phyloP scores from a whole-genome alignment of 108 stramenopile species.

The Pseudonitzschia multistriata region DNA sequence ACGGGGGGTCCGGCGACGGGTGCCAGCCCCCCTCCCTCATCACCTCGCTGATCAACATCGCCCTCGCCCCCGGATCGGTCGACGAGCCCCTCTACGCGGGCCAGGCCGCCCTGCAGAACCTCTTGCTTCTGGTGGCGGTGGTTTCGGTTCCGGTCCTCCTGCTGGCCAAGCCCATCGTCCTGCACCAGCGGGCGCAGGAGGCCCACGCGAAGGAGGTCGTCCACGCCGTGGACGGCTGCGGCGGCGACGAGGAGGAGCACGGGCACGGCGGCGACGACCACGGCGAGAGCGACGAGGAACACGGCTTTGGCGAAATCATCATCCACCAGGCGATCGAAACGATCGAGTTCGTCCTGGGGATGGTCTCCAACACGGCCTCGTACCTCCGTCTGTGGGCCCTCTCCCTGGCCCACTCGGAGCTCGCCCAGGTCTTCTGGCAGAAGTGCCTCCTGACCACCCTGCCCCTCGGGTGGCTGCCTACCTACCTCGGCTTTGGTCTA shows the following conservation, averaged over 20 bases:
- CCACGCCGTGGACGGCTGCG: constrained; percentile 13
- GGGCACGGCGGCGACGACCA: constrained; percentile 37
- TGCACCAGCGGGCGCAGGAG: constrained; percentile 46
- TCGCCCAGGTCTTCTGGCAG: constrained; percentile 98
- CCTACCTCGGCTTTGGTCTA: constrained; percentile 92
- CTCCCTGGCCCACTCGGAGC: constrained; percentile 96
- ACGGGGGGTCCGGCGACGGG: constrained; percentile 91
- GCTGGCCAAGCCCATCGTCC: constrained; percentile 89
- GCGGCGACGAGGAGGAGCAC: constrained; percentile 28
- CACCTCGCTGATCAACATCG: constrained; percentile 96
- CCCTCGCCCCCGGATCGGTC: constrained; percentile 88
- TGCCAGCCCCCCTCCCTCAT: constrained; percentile 98
- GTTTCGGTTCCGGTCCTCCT: constrained; percentile 90
- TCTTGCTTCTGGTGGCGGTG: constrained; percentile 88
- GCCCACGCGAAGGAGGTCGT: constrained; percentile 51
- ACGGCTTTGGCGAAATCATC: constrained; percentile 89
- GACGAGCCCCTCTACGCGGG: constrained; percentile 94
- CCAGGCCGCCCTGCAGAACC: constrained; percentile 84
- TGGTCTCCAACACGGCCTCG: constrained; percentile 98
- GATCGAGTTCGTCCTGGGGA: constrained; percentile 98
- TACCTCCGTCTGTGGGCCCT: constrained; percentile 99
- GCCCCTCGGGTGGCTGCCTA: constrained; percentile 84
- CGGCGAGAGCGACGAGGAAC: constrained; percentile 76
- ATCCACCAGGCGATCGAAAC: constrained; percentile 99
- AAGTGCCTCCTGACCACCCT: constrained; percentile 94